These are phyloP conservation scores for Arabis hirsuta DNA, from an alignment of 345 rosid species.

Conservation along the genomic window DNA sequence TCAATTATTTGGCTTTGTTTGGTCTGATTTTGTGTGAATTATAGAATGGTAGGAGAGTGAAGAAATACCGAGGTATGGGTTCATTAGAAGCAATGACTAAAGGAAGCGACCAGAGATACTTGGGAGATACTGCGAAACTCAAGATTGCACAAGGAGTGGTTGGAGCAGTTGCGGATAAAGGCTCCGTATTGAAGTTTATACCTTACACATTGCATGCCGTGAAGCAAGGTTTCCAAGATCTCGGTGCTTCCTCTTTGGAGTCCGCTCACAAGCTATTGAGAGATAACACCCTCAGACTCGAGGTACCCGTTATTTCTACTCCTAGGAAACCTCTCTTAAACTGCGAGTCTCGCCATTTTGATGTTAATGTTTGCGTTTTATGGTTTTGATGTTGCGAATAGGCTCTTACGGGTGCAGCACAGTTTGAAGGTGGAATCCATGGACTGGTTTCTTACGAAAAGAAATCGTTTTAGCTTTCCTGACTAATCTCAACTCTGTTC, in stretches of 20 bases:
- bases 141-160: slow-evolving; percentile 99
- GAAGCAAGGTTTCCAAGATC: slow-evolving; percentile 97
- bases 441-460: slow-evolving; percentile 76
- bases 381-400: slow-evolving; percentile 33
- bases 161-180: slow-evolving; percentile 90
- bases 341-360: slow-evolving; percentile 4
- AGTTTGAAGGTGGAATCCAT: slow-evolving; percentile 87
- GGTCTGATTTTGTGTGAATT: slow-evolving; percentile 3
- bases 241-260: slow-evolving; percentile 76
- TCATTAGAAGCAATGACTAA: slow-evolving; percentile 97
- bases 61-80: slow-evolving; percentile 94
- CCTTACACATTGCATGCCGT: slow-evolving; percentile 97
- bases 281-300: slow-evolving; percentile 70
- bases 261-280: slow-evolving; percentile 74
- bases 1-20: background rate
- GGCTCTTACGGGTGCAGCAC: slow-evolving; percentile 93
- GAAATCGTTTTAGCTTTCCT: slow-evolving; percentile 49
- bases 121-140: slow-evolving; percentile 81
- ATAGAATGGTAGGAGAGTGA: slow-evolving; percentile 64
- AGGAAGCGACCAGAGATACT: slow-evolving; percentile 90
- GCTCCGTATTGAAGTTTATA: slow-evolving; percentile 73
- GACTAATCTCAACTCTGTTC: background rate
- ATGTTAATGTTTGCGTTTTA: slow-evolving; percentile 5
- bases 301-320: slow-evolving; percentile 51
- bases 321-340: background rate